Evolutionary conservation across 441 rosid genomes (phyloP), one percentile per base, ranked within the genome.

Genomic region (Codiaeum variegatum): DNA sequence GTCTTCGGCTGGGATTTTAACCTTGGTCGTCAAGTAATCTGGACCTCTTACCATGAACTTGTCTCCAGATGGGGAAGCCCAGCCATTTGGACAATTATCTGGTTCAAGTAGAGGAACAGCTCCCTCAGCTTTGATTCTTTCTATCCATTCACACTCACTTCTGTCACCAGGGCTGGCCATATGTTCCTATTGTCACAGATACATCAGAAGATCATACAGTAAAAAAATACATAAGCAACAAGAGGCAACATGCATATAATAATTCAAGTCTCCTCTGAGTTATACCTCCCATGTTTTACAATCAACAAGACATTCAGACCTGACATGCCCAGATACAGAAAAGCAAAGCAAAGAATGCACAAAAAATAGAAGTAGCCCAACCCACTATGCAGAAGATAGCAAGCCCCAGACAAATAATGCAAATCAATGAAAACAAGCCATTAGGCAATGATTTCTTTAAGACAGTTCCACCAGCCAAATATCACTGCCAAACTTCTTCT

Each of bases 1-100:
- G 49, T 83, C 88, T 7, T 85, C 87, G 34, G 88, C 97, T 6
- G 89, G 93, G 71, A 90, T 80, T 83, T 94, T 94, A 72, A 85
- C 86, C 75, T 82, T 86, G 75, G 81, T 88, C 60, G 88, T 85
- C 61, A 92, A 67, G 78, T 94, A 94, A 0, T 85, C 83, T 36
- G 97, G 96, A 66, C 98, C 97, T 80, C 98, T 84, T 36, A 92
- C 93, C 97, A 87, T 84, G 75, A 94, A 94, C 18, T 54, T 78
- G 46, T 86, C 79, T 11, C 92, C 93, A 34, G 92, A 79, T 2
- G 98, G 97, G 8, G 90, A 84, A 24, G 97, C 85, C 98, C 98
- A 94, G 62, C 96, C 88, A 64, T 86, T 92, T 72, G 80, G 52
- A 82, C 87, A 85, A 56, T 85, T 82, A 36, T 86, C 90, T 64